A percentile compares a stretch with the other conserved stretches of the same genome.
phyloP scores from a whole-genome alignment of 2,329 filamentous ascomycete genomes.

The Eutypa lata region DNA sequence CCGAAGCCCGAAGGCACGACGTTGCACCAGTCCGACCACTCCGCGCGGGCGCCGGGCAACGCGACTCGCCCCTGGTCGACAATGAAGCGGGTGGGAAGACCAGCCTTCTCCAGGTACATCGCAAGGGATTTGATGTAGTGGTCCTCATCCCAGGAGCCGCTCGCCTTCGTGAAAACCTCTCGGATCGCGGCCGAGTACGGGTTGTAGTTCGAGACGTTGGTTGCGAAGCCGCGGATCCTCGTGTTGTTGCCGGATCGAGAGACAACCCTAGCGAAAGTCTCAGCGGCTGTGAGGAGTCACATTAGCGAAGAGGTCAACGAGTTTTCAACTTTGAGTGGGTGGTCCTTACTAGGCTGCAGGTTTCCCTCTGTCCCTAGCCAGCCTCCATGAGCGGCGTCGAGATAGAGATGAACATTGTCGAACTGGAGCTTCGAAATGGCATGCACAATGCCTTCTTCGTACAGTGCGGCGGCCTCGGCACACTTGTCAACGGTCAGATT shows the following conservation, averaged over 20 bases:
- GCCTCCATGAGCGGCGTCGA: slow-evolving; percentile 56
- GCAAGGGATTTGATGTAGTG: slow-evolving; percentile 64
- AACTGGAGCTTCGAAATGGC: slow-evolving; percentile 50
- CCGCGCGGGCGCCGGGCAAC: slow-evolving; percentile 50
- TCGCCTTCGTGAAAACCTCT: slow-evolving; percentile 35
- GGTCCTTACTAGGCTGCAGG: slow-evolving; percentile 34
- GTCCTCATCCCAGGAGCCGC: slow-evolving; percentile 49
- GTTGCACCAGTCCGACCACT: slow-evolving; percentile 63
- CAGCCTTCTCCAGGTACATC: slow-evolving; percentile 50
- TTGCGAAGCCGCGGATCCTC: slow-evolving; percentile 51
- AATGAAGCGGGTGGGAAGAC: slow-evolving; percentile 39
- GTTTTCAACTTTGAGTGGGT: too few relatives aligned
- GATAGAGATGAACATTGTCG: slow-evolving; percentile 55
- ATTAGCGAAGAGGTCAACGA: too few relatives aligned
- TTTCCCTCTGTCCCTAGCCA: slow-evolving; percentile 59
- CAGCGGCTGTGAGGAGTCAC: slow-evolving; percentile 31
- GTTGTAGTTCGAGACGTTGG: slow-evolving; percentile 61
- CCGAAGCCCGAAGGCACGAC: slow-evolving; percentile 56
- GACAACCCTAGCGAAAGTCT: slow-evolving; percentile 46
- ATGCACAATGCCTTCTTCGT: slow-evolving; percentile 48
- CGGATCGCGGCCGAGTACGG: slow-evolving; percentile 40
- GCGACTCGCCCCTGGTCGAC: slow-evolving; percentile 28
- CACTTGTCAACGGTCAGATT: slow-evolving; percentile 52
- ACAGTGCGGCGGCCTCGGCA: slow-evolving; percentile 42
- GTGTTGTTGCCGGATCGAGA: slow-evolving; percentile 46